phyloP scores from a whole-genome alignment of 2,329 filamentous ascomycete species.

The Pseudohalonectria lignicola region DNA sequence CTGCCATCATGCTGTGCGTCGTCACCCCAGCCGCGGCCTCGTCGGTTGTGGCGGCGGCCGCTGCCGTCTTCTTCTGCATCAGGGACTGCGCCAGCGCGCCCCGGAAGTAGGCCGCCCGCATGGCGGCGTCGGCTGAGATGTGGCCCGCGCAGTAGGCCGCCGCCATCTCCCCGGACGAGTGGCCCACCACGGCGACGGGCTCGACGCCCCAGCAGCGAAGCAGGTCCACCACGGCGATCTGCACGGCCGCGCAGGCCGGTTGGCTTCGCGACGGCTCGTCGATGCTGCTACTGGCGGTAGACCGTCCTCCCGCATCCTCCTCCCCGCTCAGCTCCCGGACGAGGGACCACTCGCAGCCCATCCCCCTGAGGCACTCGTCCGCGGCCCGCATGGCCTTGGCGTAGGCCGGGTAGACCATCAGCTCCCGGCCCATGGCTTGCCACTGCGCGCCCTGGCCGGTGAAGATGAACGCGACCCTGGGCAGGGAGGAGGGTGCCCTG shows the following conservation, averaged over 20 bases:
- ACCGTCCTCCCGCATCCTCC: neutral
- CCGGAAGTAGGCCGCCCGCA: conserved; percentile 10
- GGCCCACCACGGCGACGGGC: conserved; percentile 9
- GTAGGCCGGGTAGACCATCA: conserved; percentile 4
- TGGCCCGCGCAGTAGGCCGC: conserved; percentile 12
- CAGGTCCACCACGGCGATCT: conserved; percentile 23
- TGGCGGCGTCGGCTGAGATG: conserved; percentile 7
- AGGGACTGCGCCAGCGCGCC: conserved; percentile 2
- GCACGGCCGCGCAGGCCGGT: conserved; percentile 29
- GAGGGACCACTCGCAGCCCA: conserved; percentile 5
- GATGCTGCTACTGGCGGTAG: neutral
- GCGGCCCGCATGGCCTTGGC: neutral
- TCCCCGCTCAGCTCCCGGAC: neutral
- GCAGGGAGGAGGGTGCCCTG: neutral
- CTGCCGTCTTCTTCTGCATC: neutral
- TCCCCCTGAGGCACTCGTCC: neutral
- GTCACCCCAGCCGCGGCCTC: too few species aligned
- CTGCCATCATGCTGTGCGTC: conserved; percentile 33
- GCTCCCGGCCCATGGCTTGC: conserved; percentile 14
- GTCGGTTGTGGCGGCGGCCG: too few species aligned
- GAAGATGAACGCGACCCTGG: conserved; percentile 15
- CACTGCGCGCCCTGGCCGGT: conserved; percentile 23
- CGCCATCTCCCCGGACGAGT: conserved; percentile 15
- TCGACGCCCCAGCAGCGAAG: conserved; percentile 11
- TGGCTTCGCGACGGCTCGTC: conserved; percentile 16